Evolutionary conservation across 495 filamentous ascomycete genomes (phyloP).

Genomic region (Penicilliopsis zonata): DNA sequence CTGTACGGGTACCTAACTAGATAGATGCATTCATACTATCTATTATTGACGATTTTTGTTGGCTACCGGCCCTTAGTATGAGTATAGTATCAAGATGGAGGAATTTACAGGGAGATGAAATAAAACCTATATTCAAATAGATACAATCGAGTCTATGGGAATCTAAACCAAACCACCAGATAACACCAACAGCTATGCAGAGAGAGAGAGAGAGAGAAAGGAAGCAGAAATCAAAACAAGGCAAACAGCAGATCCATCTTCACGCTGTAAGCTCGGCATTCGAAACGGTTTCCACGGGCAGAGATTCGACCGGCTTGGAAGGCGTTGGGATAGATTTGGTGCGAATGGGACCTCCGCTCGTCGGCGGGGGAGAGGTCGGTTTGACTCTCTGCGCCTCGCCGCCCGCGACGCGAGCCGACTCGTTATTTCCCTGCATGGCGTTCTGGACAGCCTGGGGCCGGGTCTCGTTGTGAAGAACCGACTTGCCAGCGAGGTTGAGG

Average conservation of each 20-base stretch:
- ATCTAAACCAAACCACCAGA: conserved; percentile 17
- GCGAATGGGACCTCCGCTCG: conserved; percentile 26
- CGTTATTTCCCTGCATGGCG: conserved; percentile 37
- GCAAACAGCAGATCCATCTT: not conserved
- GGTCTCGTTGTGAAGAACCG: conserved; percentile 14
- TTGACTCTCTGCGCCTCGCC: conserved; percentile 20
- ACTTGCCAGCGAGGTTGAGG: conserved; percentile 45
- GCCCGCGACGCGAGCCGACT: conserved; percentile 33
- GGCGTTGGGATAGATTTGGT: conserved; percentile 24
- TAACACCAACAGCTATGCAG: conserved; percentile 1
- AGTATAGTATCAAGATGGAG: not conserved
- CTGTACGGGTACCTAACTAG: no score
- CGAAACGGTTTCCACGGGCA: conserved; percentile 12
- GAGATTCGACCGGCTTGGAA: conserved; percentile 10
- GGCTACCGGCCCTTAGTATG: no score
- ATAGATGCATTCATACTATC: no score
- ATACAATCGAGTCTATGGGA: no score
- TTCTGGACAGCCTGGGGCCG: conserved; percentile 37
- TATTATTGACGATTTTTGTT: no score
- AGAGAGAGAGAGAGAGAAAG: conserved; percentile 1
- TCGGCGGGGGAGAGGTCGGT: conserved; percentile 9
- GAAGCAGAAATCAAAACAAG: conserved; percentile 1
- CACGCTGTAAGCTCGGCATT: conserved; percentile 17
- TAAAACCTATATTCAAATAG: conserved; percentile 5
- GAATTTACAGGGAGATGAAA: conserved; percentile 1